Evolutionary conservation across 2,329 filamentous ascomycete genomes (phyloP).

Genomic region (Aspergillus fischeri): DNA sequence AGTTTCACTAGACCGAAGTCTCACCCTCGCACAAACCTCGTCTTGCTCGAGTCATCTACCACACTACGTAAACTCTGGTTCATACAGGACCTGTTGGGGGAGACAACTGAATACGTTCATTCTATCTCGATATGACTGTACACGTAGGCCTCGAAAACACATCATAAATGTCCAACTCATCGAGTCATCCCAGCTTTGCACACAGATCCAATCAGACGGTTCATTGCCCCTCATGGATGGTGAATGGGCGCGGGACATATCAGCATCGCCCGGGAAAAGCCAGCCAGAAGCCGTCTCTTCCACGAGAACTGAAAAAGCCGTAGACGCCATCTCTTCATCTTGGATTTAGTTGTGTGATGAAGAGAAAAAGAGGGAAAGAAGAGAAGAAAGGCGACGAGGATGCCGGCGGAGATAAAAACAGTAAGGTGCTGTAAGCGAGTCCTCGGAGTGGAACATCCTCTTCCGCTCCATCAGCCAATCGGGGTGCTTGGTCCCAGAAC

Average conservation of each 20-base stretch:
- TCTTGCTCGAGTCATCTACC: too few species aligned
- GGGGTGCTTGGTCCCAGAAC: slow-evolving; percentile 14
- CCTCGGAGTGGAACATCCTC: slow-evolving; percentile 8
- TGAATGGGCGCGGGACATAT: slow-evolving; percentile 32
- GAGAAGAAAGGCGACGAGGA: slow-evolving; percentile 11
- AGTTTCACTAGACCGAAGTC: neutral
- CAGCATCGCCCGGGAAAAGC: slow-evolving; percentile 35
- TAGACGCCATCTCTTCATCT: slow-evolving; percentile 36
- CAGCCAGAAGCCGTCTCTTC: slow-evolving; percentile 22
- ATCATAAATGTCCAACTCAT: slow-evolving; percentile 1
- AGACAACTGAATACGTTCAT: neutral
- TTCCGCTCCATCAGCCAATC: neutral
- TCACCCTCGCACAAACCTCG: neutral
- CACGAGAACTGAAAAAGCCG: slow-evolving; percentile 35
- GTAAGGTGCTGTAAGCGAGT: neutral
- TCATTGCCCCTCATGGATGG: slow-evolving; percentile 33
- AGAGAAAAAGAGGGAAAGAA: slow-evolving; percentile 18
- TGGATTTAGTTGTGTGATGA: slow-evolving; percentile 42
- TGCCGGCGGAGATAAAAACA: neutral
- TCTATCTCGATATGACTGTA: neutral
- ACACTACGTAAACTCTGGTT: neutral
- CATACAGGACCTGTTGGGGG: neutral
- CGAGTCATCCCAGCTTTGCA: neutral
- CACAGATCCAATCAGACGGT: slow-evolving; percentile 36
- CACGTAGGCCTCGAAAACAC: neutral